Evolutionary conservation across 2,329 filamentous ascomycete genomes (phyloP).

Genomic region (Hymenotorrendiella dingleyae): DNA sequence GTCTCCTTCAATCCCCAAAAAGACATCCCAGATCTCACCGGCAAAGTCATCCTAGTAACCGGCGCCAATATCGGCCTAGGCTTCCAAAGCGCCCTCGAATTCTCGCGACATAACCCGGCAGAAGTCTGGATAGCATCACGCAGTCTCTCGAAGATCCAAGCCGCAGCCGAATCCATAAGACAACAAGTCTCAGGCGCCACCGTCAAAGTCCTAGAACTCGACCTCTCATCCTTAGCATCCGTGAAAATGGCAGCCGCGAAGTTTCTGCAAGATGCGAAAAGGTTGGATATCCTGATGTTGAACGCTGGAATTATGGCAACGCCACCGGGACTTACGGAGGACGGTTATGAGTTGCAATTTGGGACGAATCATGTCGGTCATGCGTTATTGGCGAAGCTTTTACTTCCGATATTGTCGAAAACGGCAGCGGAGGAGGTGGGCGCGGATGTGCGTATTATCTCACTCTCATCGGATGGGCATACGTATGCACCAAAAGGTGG

Average conservation of each 20-base stretch:
- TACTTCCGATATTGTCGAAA: conserved; percentile 31
- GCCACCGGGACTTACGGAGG: conserved; percentile 32
- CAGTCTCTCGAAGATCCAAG: conserved; percentile 14
- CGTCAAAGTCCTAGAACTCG: conserved; percentile 17
- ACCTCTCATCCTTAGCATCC: conserved; percentile 38
- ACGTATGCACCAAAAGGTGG: neutral
- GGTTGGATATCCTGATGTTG: conserved; percentile 40
- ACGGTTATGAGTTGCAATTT: conserved; percentile 45
- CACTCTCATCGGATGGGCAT: too few relatives aligned
- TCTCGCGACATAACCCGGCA: neutral
- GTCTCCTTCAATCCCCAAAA: too few relatives aligned
- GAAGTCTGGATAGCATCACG: neutral
- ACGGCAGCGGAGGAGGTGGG: conserved; percentile 11
- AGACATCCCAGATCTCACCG: conserved; percentile 31
- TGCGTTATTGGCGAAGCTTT: conserved; percentile 36
- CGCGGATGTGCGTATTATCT: conserved; percentile 11
- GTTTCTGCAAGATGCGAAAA: conserved; percentile 31
- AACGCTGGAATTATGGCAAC: conserved; percentile 38
- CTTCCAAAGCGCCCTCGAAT: neutral
- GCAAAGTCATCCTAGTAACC: conserved; percentile 40
- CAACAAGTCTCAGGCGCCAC: neutral
- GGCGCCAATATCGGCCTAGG: conserved; percentile 29
- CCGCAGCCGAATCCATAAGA: neutral
- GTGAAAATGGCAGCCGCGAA: conserved; percentile 36
- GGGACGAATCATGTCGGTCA: conserved; percentile 45